phyloP scores from a whole-genome alignment of 805 yeast genomes.

The Cyberlindnera mycetangii region DNA sequence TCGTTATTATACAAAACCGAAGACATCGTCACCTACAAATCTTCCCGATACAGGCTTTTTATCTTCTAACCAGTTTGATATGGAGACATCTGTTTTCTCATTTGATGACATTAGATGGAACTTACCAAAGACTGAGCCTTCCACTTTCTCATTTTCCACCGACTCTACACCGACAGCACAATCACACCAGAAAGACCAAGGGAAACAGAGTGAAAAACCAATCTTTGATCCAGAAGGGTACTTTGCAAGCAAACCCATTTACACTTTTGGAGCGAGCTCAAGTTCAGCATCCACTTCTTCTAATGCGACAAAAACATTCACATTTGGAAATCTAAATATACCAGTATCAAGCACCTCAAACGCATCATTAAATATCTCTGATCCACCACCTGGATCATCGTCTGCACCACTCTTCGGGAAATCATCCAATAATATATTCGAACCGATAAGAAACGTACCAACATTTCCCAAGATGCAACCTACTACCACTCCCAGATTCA shows the following conservation, averaged over 20 bases:
- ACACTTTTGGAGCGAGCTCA: too few relatives aligned
- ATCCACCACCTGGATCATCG: too few relatives aligned
- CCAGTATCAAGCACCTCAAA: too few relatives aligned
- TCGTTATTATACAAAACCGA: neutral
- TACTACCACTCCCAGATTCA: too few relatives aligned
- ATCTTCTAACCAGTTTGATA: slow-evolving; percentile 3
- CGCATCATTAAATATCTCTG: too few relatives aligned
- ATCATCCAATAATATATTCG: too few relatives aligned
- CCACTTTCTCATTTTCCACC: neutral
- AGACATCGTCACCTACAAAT: neutral
- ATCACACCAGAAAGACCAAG: neutral
- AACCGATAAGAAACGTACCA: too few relatives aligned
- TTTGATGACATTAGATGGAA: slow-evolving; percentile 6
- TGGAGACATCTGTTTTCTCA: slow-evolving; percentile 2
- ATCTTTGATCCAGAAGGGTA: too few relatives aligned
- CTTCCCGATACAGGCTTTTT: neutral
- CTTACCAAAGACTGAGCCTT: slow-evolving; percentile 1
- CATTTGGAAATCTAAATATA: neutral
- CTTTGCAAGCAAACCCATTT: too few relatives aligned
- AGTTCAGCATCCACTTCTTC: neutral
- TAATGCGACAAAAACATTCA: neutral
- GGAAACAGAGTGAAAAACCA: neutral
- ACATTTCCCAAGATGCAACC: too few relatives aligned
- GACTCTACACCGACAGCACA: neutral
- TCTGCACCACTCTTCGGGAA: too few relatives aligned